A percentile compares a stretch with the other conserved stretches of the same genome.
These are phyloP conservation scores for Psilocybe cubensis DNA, from an alignment of 768 basidiomycete genomes.

Conservation along the genomic window DNA sequence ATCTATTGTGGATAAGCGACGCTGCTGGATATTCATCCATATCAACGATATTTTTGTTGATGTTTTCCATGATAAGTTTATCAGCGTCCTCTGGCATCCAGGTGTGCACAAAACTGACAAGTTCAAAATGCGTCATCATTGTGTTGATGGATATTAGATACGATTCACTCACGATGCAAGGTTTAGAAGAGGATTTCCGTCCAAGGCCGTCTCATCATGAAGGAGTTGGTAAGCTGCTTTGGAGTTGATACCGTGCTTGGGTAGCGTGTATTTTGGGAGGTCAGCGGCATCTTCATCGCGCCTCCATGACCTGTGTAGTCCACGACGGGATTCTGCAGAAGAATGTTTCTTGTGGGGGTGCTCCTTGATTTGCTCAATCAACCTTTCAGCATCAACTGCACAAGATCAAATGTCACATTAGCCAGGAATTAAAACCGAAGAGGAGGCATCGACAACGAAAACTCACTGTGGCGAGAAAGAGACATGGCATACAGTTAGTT, in stretches of 20 bases:
- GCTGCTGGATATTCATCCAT: slow-evolving; percentile 70
- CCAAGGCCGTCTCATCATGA: slow-evolving; percentile 59
- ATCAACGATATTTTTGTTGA: slow-evolving; percentile 69
- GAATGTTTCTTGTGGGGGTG: slow-evolving; percentile 42
- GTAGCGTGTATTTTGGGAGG: slow-evolving; percentile 50
- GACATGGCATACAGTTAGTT: slow-evolving; percentile 26
- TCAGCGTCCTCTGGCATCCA: slow-evolving; percentile 60
- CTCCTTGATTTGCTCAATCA: slow-evolving; percentile 45
- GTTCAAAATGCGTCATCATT: no score
- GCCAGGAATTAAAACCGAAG: neutral
- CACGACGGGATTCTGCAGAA: slow-evolving; percentile 25
- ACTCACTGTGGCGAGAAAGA: slow-evolving; percentile 43
- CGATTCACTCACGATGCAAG: slow-evolving; percentile 59
- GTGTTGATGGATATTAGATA: neutral
- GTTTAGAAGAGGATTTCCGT: slow-evolving; percentile 62
- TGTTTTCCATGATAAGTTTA: slow-evolving; percentile 63
- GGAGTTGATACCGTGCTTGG: slow-evolving; percentile 44
- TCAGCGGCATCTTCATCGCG: slow-evolving; percentile 43
- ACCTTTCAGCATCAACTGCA: slow-evolving; percentile 51
- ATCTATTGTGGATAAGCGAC: slow-evolving; percentile 54
- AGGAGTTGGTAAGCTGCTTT: slow-evolving; percentile 52
- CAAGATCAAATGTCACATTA: neutral
- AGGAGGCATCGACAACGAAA: neutral
- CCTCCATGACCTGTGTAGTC: slow-evolving; percentile 37
- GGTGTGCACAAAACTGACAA: slow-evolving; percentile 51